Conservation (phyloP, 176 grass and related monocot genomes). For the Cenchrus fungigraminus region DNA sequence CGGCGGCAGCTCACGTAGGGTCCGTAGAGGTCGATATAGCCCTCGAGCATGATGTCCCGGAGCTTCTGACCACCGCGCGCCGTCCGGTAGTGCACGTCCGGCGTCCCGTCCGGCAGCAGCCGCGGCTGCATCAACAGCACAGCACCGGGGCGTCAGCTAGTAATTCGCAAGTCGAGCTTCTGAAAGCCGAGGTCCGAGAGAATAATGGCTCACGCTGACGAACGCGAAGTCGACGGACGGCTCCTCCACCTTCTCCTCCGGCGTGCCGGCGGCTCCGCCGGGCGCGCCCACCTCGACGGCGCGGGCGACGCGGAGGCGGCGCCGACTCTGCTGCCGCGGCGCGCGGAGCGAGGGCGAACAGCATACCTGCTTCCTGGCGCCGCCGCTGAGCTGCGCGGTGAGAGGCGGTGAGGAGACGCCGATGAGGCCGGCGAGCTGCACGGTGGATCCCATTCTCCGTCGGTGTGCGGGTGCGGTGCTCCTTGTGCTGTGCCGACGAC, state of each 20-base stretch:
- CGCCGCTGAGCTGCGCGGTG: background rate
- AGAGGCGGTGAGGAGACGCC: slow-evolving; percentile 32
- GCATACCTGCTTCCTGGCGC: background rate
- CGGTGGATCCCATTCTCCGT: slow-evolving; percentile 31
- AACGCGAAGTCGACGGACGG: slow-evolving; percentile 86
- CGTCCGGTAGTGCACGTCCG: slow-evolving; percentile 83
- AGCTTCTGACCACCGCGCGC: slow-evolving; percentile 87
- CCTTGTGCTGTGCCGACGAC: background rate
- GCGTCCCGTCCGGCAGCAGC: slow-evolving; percentile 85
- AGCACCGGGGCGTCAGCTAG: background rate
- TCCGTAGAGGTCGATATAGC: slow-evolving; percentile 86
- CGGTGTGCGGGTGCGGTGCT: background rate
- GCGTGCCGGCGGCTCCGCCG: slow-evolving; percentile 1
- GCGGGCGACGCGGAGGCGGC: slow-evolving; percentile 34
- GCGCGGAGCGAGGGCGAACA: background rate
- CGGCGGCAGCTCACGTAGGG: slow-evolving; percentile 56
- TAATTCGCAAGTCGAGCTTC: too few relatives aligned
- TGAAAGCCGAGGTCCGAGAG: background rate
- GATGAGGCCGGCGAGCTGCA: slow-evolving; percentile 36
- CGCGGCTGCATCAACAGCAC: slow-evolving; percentile 45
- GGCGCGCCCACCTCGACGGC: slow-evolving; percentile 52
- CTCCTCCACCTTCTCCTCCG: background rate
- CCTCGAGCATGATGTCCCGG: slow-evolving; percentile 87
- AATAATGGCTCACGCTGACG: slow-evolving; percentile 63
- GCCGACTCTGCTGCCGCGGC: background rate